Evolutionary conservation across 495 filamentous ascomycete genomes (phyloP).

Genomic region (Aspergillus bridgeri): DNA sequence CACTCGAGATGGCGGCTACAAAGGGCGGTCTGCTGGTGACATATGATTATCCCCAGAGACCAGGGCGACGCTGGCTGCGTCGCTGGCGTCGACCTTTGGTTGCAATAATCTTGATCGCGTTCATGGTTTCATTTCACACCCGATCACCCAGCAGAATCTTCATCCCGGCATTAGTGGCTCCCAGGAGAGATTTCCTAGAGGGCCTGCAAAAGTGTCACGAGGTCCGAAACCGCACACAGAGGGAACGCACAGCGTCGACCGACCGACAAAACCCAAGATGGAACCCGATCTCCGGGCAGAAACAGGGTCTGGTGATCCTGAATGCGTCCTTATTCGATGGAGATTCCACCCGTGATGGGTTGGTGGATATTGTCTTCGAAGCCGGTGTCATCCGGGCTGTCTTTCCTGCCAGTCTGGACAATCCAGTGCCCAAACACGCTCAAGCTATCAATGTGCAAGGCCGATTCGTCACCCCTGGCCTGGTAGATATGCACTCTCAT

Average conservation of each 20-base stretch:
- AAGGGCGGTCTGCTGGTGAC: background rate
- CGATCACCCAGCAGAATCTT: background rate
- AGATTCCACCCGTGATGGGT: background rate
- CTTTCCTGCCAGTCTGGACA: background rate
- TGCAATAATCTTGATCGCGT: background rate
- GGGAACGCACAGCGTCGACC: background rate
- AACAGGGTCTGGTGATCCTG: background rate
- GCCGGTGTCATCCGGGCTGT: background rate
- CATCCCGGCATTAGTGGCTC: background rate
- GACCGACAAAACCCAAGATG: background rate
- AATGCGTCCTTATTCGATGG: background rate
- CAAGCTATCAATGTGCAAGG: constrained; percentile 22
- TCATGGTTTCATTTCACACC: background rate
- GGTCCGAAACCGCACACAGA: background rate
- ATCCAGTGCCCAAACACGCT: background rate
- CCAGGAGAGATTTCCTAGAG: background rate
- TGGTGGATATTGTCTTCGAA: background rate
- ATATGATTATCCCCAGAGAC: background rate
- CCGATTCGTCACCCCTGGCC: constrained; percentile 56
- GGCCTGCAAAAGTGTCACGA: background rate
- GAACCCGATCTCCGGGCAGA: background rate
- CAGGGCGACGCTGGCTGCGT: background rate
- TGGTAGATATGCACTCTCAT: constrained; percentile 69
- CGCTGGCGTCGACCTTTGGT: background rate
- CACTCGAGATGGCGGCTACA: background rate